Conservation (phyloP, 306 rosid species). For the Acmispon strigosus region DNA sequence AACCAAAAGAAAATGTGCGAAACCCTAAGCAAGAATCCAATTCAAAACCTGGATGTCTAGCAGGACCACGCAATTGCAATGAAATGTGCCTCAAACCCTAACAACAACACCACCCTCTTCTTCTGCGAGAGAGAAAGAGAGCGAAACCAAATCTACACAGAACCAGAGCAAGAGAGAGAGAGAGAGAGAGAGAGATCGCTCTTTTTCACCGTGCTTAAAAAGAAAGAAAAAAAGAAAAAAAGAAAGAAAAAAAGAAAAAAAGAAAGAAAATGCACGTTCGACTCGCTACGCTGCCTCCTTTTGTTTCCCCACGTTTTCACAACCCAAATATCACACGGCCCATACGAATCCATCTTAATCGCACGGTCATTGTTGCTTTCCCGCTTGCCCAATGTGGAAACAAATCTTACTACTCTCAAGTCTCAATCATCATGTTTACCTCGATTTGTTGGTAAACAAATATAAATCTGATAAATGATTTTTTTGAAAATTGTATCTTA, state of each 20-base stretch:
- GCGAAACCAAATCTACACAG: background rate
- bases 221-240: background rate
- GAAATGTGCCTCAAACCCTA: constrained; percentile 58
- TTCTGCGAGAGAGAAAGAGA: background rate
- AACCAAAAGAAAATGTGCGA: constrained; percentile 29
- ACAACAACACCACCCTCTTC: constrained; percentile 14
- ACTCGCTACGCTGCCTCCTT: background rate
- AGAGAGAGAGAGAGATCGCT: background rate
- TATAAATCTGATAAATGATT: too few relatives aligned
- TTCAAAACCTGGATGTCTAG: constrained; percentile 59
- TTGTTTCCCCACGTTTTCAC: background rate
- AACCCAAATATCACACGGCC: constrained; percentile 27
- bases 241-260: too few relatives aligned
- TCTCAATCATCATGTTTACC: too few relatives aligned
- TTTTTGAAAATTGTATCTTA: too few relatives aligned
- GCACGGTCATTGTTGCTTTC: background rate
- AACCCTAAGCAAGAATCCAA: constrained; percentile 44
- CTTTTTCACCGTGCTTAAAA: constrained; percentile 37
- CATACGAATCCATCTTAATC: constrained; percentile 6
- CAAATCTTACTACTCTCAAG: background rate
- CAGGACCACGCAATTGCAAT: constrained; percentile 31
- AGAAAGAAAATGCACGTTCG: background rate
- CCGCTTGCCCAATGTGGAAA: background rate
- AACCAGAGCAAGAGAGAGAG: background rate
- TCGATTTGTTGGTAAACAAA: too few relatives aligned